phyloP scores from a whole-genome alignment of 495 filamentous ascomycete genomes.

The Polyplosphaeria fusca region DNA sequence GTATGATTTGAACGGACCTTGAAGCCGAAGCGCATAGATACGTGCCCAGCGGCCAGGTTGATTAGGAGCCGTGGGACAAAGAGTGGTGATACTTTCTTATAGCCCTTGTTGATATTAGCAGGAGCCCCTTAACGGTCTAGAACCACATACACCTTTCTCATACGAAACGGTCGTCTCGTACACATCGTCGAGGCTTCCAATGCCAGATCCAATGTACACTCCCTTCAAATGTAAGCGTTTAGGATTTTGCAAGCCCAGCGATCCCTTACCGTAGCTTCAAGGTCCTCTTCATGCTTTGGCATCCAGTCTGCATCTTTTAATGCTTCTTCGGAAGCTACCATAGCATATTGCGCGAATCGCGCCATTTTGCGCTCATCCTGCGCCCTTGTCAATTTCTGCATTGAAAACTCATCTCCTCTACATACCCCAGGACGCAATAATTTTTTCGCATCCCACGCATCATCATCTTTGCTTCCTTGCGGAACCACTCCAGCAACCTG shows the following conservation, averaged over 20 bases:
- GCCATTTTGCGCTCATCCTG: slow-evolving; percentile 83
- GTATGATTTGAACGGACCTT: slow-evolving; percentile 45
- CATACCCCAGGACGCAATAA: slow-evolving; percentile 56
- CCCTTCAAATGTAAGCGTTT: slow-evolving; percentile 51
- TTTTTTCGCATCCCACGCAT: slow-evolving; percentile 69
- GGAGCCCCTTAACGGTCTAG: too few species aligned
- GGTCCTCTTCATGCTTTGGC: slow-evolving; percentile 58
- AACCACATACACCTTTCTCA: slow-evolving; percentile 59
- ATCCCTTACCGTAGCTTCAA: slow-evolving; percentile 59
- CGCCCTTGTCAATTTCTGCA: slow-evolving; percentile 1
- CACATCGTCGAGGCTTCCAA: slow-evolving; percentile 87
- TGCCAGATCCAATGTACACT: slow-evolving; percentile 91
- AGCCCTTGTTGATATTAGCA: slow-evolving; percentile 54
- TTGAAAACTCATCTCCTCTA: not conserved
- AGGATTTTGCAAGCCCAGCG: not conserved
- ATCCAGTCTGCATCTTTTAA: slow-evolving; percentile 79
- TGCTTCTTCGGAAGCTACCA: slow-evolving; percentile 84
- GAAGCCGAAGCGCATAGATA: slow-evolving; percentile 90
- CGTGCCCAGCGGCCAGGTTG: slow-evolving; percentile 90
- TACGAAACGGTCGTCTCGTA: slow-evolving; percentile 78
- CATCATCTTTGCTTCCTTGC: slow-evolving; percentile 52
- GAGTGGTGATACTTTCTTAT: slow-evolving; percentile 85
- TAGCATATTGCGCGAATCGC: slow-evolving; percentile 84
- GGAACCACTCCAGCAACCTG: slow-evolving; percentile 84
- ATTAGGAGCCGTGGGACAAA: slow-evolving; percentile 92